A percentile compares a stretch with the other conserved stretches of the same genome.
Conservation (phyloP, 225 moss, liverwort and hornwort genomes). For the Polytrichum formosum region DNA sequence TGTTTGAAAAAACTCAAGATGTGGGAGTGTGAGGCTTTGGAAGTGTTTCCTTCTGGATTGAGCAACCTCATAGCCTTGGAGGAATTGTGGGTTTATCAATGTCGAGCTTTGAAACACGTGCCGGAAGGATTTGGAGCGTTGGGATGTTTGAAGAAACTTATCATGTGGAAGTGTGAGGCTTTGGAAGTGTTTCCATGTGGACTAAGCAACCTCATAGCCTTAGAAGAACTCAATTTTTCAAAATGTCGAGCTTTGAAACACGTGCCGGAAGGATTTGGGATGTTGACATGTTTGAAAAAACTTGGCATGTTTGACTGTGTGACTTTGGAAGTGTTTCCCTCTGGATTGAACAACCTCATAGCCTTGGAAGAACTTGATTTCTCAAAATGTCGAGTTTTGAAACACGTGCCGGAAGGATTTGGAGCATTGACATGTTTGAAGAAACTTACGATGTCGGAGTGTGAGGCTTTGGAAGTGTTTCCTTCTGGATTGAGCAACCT, state of each 20-base stretch:
- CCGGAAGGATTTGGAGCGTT: neutral
- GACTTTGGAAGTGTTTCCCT: neutral
- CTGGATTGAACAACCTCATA: neutral
- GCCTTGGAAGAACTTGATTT: neutral
- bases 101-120: neutral
- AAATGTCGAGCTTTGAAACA: neutral
- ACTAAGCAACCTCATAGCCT: neutral
- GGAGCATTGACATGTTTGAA: neutral
- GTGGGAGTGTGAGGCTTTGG: neutral
- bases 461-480: neutral
- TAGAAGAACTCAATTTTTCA: neutral
- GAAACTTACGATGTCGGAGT: neutral
- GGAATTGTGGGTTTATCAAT: neutral
- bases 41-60: neutral
- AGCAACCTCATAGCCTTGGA: neutral
- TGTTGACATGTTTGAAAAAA: neutral
- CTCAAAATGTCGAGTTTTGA: neutral
- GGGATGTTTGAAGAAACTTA: neutral
- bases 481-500: neutral
- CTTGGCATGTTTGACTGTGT: neutral
- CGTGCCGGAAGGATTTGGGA: neutral
- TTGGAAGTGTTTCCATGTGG: neutral
- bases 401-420: neutral
- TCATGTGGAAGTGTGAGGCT: neutral
- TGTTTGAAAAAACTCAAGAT: neutral